Conservation (phyloP, 768 basidiomycete species). For the Mycena sanguinolenta region DNA sequence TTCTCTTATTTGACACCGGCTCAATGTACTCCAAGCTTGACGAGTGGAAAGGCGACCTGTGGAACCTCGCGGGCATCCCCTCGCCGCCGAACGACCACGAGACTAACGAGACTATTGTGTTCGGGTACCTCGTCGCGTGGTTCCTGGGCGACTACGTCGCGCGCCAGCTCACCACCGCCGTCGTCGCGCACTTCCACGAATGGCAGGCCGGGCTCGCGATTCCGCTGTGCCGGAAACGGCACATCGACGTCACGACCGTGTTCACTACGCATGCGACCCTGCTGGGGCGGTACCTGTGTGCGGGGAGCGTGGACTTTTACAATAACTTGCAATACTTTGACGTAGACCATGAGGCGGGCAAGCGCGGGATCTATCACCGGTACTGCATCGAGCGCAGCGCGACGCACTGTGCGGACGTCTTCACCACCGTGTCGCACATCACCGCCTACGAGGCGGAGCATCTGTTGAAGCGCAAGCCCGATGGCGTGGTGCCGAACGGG, state of each 20-base stretch:
- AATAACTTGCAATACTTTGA: slow-evolving; percentile 99
- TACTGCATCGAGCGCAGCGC: slow-evolving; percentile 98
- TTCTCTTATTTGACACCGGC: slow-evolving; percentile 96
- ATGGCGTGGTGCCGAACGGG: slow-evolving; percentile 97
- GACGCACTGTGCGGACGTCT: slow-evolving; percentile 96
- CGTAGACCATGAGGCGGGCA: slow-evolving; percentile 99
- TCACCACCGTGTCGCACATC: slow-evolving; percentile 98
- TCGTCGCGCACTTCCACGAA: slow-evolving; percentile 98
- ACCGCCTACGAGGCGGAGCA: slow-evolving; percentile 98
- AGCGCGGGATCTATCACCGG: slow-evolving; percentile 97
- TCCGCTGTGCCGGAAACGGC: slow-evolving; percentile 93
- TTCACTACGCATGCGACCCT: slow-evolving; percentile 99
- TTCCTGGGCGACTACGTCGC: slow-evolving; percentile 97
- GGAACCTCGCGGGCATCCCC: slow-evolving; percentile 98
- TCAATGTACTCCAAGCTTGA: slow-evolving; percentile 89
- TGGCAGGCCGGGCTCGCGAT: slow-evolving; percentile 99
- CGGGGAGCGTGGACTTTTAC: slow-evolving; percentile 98
- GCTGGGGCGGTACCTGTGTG: slow-evolving; percentile 98
- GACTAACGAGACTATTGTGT: slow-evolving; percentile 97
- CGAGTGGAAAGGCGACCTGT: slow-evolving; percentile 99
- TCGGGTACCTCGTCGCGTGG: slow-evolving; percentile 99
- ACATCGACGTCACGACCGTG: slow-evolving; percentile 98
- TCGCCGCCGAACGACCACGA: slow-evolving; percentile 97
- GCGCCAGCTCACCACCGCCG: slow-evolving; percentile 85
- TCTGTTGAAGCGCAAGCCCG: slow-evolving; percentile 95